Evolutionary conservation across 2,329 filamentous ascomycete genomes (phyloP).

Genomic region (Fusarium torreyae): DNA sequence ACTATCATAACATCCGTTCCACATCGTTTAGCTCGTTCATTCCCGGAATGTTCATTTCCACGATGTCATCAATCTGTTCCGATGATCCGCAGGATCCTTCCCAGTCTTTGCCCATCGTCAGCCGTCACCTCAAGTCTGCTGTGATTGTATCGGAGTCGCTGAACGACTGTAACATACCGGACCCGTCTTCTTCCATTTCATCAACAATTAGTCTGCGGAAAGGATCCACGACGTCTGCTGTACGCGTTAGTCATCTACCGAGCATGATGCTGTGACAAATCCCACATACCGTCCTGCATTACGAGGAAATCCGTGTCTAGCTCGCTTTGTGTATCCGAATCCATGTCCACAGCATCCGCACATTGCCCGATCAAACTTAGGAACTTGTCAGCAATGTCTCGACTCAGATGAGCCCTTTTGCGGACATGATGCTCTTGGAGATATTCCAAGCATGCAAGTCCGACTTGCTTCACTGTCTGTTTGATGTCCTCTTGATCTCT

Average conservation of each 20-base stretch:
- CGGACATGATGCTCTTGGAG: conserved; percentile 64
- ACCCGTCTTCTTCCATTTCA: conserved; percentile 71
- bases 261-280: neutral
- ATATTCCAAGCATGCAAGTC: conserved; percentile 62
- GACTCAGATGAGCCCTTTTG: conserved; percentile 59
- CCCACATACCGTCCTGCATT: conserved; percentile 49
- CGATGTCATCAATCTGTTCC: conserved; percentile 67
- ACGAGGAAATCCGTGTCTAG: conserved; percentile 50
- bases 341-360: conserved; percentile 56
- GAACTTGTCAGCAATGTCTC: conserved; percentile 60
- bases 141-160: conserved; percentile 48
- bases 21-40: conserved; percentile 59
- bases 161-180: conserved; percentile 65
- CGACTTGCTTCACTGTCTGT: conserved; percentile 57
- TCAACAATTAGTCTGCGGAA: conserved; percentile 71
- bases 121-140: conserved; percentile 46
- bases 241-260: conserved; percentile 33
- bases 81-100: conserved; percentile 69
- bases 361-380: conserved; percentile 62
- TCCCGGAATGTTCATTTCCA: conserved; percentile 62
- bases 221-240: conserved; percentile 60
- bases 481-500: conserved; percentile 45
- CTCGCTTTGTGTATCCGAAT: conserved; percentile 53
- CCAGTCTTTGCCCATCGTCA: conserved; percentile 63
- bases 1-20: conserved; percentile 44